A percentile compares a stretch with the other conserved stretches of the same genome.
These are phyloP conservation scores for Auricularia heimuer DNA, from an alignment of 768 basidiomycete species.

Conservation along the genomic window DNA sequence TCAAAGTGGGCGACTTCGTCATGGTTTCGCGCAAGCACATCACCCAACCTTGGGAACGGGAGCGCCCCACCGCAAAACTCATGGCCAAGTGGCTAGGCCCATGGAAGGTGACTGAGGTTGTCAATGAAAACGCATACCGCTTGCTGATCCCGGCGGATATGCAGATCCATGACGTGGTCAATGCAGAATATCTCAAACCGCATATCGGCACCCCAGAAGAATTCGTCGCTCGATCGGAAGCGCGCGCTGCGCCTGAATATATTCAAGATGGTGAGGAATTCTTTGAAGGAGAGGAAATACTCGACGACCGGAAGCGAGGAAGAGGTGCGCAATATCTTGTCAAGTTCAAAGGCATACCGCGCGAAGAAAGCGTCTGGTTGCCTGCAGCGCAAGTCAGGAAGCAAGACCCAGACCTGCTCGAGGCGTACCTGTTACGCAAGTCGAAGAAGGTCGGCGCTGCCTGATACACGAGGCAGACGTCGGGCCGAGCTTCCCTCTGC, in stretches of 20 bases:
- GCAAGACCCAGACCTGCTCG: not conserved
- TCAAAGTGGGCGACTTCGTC: constrained; percentile 24
- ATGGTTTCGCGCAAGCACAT: constrained; percentile 20
- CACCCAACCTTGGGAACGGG: not conserved
- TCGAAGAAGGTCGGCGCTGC: too few species aligned
- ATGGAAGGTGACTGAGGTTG: constrained; percentile 15
- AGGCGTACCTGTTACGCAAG: not conserved
- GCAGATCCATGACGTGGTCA: constrained; percentile 19
- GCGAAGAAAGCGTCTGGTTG: not conserved
- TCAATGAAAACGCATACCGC: constrained; percentile 12
- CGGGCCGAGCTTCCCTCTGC: too few species aligned
- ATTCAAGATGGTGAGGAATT: not conserved
- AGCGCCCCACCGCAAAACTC: constrained; percentile 17
- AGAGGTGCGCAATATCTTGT: not conserved
- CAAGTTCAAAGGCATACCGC: not conserved
- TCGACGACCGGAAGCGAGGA: not conserved
- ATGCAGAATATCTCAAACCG: constrained; percentile 3
- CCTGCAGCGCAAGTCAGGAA: not conserved
- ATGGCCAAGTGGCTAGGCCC: constrained; percentile 18
- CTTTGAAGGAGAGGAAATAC: not conserved
- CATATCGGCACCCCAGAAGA: not conserved
- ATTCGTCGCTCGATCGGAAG: not conserved
- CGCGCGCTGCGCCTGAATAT: not conserved
- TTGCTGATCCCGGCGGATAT: constrained; percentile 16
- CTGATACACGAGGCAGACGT: not conserved